These are phyloP conservation scores for Trichosporon inkin DNA, from an alignment of 1,284 basidiomycete genomes.

Conservation along the genomic window DNA sequence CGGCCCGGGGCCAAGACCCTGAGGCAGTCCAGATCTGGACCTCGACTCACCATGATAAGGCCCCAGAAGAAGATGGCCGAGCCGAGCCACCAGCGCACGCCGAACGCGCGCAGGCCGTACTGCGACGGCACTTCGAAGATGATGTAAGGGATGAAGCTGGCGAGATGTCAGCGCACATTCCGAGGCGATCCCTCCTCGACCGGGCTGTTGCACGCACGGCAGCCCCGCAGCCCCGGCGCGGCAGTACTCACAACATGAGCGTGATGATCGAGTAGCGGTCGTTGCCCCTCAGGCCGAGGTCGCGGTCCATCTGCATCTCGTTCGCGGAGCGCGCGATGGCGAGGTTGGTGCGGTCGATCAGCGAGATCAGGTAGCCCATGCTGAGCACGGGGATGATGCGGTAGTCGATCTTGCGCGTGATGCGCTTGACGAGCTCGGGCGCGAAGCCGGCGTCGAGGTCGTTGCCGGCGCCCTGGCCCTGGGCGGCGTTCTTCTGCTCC, in stretches of 20 bases:
- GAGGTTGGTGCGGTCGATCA: slow-evolving; percentile 29
- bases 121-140: slow-evolving; percentile 39
- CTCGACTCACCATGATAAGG: slow-evolving; percentile 32
- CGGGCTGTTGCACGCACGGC: no score
- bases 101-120: slow-evolving; percentile 26
- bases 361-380: slow-evolving; percentile 22
- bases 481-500: no score
- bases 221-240: no score
- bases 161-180: no score
- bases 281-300: slow-evolving; percentile 28
- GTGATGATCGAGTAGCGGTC: slow-evolving; percentile 47
- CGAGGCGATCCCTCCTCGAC: no score
- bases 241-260: slow-evolving; percentile 34
- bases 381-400: slow-evolving; percentile 22
- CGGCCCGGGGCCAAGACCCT: no score
- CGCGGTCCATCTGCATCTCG: slow-evolving; percentile 28
- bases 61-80: slow-evolving; percentile 39
- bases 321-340: slow-evolving; percentile 22
- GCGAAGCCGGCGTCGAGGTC: slow-evolving; percentile 20
- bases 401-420: slow-evolving; percentile 18
- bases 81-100: slow-evolving; percentile 15
- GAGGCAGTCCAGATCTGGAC: no score
- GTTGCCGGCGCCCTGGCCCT: neutral
- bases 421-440: slow-evolving; percentile 4
- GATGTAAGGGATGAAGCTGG: slow-evolving; percentile 43